Evolutionary conservation across 148 eudicot genomes (phyloP), one percentile per base, ranked within the genome.

Genomic region (Vaccinium corymbosum): DNA sequence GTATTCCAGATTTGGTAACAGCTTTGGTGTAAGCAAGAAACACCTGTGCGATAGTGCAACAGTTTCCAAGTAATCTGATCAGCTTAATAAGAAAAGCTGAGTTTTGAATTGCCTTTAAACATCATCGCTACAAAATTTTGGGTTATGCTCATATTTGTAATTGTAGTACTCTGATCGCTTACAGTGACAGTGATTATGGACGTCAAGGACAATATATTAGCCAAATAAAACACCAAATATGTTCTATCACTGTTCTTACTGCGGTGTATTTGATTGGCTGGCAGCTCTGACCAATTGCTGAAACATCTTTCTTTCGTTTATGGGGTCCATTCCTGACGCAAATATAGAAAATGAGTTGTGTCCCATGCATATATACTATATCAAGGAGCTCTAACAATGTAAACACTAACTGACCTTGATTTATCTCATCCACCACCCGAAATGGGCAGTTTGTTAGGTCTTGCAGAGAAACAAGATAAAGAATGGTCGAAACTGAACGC

Each of bases 381-480:
- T 79, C 16, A 32, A 68, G 76, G 14, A 49, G 25, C 20, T 29
- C 19, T 7, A 12, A 75, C 49, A 56, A 2, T 81, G 32, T 2
- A 78, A 84, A 38, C 49, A 29, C 22, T 20, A 49, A 86, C 86
- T 49, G 74, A 94, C 99, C 99, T 93, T 97, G 99, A 89, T 97
- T 97, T 56, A 97, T 97, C 89, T 97, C 99, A 93, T 97, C 99
- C 61, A 97, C 99, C 64, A 97, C 99, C 89, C 99, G 91, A 87
- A 97, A 97, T 29, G 99, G 99, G 92, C 99, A 97, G 86, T 89
- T 92, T 17, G 99, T 97, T 70, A 97, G 94, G 90, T 97, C 99
- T 93, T 97, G 99, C 64, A 97, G 89, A 80, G 99, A 97, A 76
- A 97, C 98, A 74, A 97, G 99, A 82, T 97, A 97, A 56, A 97